Base-by-base conservation (phyloP, 2,329 filamentous ascomycete genomes). In the Beauveria varroae region DNA sequence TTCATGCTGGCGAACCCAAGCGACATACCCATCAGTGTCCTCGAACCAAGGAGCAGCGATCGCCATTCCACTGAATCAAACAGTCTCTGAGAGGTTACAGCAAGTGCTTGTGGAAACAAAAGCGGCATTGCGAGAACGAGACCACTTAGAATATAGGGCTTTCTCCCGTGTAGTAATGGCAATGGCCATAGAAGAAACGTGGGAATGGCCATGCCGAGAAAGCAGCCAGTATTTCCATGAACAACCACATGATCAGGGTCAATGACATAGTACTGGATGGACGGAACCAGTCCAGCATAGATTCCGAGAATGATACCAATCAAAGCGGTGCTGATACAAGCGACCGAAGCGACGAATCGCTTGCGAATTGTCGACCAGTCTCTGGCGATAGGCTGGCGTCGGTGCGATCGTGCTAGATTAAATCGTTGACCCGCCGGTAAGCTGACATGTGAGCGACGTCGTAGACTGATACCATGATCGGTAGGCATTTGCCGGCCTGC, bases 1-100 rank as follows among this genome's bases (percentile, higher is more conserved):
- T 92, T 93, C 78, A 93, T 88, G 69, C 88, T 89, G 18, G 86
- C 87, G 68, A 93, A 89, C 0, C 89, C 90, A 10, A 93, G 80
- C 22, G 82, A 81, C 40, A 86, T 74, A 0, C 90, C 89, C 72
- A 90, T 89, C 52, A 89, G 68, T 1, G 81, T 81, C 55, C 89
- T 80, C 5, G 87, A 82, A 6, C 85, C 72, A 3, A 93, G 78
- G 4, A 93, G 76, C 34, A 84, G 79, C 58, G 80, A 77, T 67
- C 82, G 79, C 78, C 84, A 91, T 22, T 75, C 75, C 24, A 76
- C 68, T 14, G 81, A 77, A 61, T 82, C 78, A 4, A 84, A 85
- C 9, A 83, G 81, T 63, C 86, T 78, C 61, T 77, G 80, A 9
- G 74, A 71, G 50, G 81, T 80, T 9, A 91, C 81, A 2, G 86